Evolutionary conservation across 805 yeast species (phyloP).

Genomic region (Starmerella cellae): DNA sequence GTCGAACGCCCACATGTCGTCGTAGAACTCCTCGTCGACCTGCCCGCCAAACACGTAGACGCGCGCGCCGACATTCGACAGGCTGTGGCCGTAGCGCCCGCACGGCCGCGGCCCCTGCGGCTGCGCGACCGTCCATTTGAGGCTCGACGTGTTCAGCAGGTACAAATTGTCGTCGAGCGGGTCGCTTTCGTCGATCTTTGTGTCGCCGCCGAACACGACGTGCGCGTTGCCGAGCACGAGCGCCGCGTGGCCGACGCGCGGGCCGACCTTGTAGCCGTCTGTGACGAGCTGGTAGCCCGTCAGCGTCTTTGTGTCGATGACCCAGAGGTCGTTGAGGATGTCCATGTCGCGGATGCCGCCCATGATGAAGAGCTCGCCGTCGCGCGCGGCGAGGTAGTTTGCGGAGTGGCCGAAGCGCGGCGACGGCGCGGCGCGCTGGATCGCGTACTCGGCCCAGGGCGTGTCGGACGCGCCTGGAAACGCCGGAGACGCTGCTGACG

Average conservation of each 20-base stretch:
- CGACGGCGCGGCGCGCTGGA: slow-evolving; percentile 53
- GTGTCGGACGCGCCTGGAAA: slow-evolving; percentile 14
- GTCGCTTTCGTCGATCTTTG: slow-evolving; percentile 52
- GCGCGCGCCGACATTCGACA: slow-evolving; percentile 52
- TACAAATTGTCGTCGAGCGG: slow-evolving; percentile 82
- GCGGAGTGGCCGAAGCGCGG: slow-evolving; percentile 92
- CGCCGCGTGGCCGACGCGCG: slow-evolving; percentile 92
- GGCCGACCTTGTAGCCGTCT: slow-evolving; percentile 62
- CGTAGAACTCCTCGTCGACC: slow-evolving; percentile 65
- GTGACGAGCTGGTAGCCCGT: slow-evolving; percentile 49
- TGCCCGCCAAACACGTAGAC: slow-evolving; percentile 92
- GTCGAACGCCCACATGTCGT: slow-evolving; percentile 78
- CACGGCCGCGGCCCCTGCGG: slow-evolving; percentile 65
- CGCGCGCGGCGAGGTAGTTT: slow-evolving; percentile 59
- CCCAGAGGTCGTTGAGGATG: slow-evolving; percentile 94
- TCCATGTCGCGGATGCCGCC: slow-evolving; percentile 91
- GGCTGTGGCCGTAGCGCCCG: slow-evolving; percentile 90
- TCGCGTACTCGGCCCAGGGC: slow-evolving; percentile 28
- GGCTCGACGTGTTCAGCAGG: slow-evolving; percentile 64
- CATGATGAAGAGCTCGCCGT: slow-evolving; percentile 73
- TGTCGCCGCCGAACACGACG: slow-evolving; percentile 93
- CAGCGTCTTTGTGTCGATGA: slow-evolving; percentile 41
- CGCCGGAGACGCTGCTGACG: slow-evolving; percentile 4
- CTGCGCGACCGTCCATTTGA: slow-evolving; percentile 67
- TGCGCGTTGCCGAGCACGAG: slow-evolving; percentile 89